Base-by-base conservation (phyloP, 306 rosid genomes). In the Pterocarpus santalinus region DNA sequence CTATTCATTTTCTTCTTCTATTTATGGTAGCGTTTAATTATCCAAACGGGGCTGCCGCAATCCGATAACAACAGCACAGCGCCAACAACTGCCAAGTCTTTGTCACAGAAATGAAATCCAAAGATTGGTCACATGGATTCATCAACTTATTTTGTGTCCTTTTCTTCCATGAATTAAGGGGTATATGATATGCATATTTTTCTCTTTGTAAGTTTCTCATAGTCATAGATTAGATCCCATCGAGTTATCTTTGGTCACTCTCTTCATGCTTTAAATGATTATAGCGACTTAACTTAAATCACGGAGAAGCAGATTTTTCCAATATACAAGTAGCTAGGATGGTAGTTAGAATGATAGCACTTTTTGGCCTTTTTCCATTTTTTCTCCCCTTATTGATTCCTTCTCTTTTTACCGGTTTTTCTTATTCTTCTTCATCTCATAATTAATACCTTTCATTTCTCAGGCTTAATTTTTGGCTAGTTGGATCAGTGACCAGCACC, bases 41-140 rank as follows among this genome's bases (percentile, higher is more conserved):
- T 65, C 77, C 57, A 74, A 80, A 69, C 22, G 13, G 41, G 62
- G 65, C 17, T 52, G 43, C n/a, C 64, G 12, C 32, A 83, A 79
- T 83, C 36, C 58, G 84, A 88, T 52, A 80, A 77, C 88, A 83
- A 85, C 89, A 70, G 13, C 65, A 85, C 82, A 72, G 46, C 49
- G 56, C 57, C 86, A 81, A 46, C 69, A 81, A 30, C 44, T 55
- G 82, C 73, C 83, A 83, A 90, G 89, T 82, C 77, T 32, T 72
- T 65, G 72, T 81, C 83, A 82, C 68, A 60, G 82, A 81, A 70
- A 38, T 71, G 84, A 83, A 81, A 79, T 33, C 6, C 52, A 73
- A 35, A 79, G 0, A 16, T 55, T 68, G 38, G 36, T 84, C 94
- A 90, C 95, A 88, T 87, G 91, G 55, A 71, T 65, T 83, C 88